Base-by-base conservation (phyloP, 768 basidiomycete genomes). In the Rhodotorula babjevae region DNA sequence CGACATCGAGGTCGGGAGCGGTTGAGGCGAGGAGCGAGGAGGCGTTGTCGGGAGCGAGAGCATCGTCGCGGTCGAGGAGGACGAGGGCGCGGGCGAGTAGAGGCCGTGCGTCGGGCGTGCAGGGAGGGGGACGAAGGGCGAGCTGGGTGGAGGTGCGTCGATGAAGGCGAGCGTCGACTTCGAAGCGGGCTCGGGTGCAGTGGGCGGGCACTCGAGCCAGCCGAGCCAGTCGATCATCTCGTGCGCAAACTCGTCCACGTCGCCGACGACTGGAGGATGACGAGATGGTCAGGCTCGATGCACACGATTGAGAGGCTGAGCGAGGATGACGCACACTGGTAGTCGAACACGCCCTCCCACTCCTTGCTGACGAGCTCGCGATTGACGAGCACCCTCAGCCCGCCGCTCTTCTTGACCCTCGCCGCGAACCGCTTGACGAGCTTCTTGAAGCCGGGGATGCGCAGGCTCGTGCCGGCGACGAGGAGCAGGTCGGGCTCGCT, bases 401-500 rank as follows among this genome's bases (percentile, higher is more conserved):
- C 82, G 73, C 67, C 66, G 71, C 73, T 25, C 72, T 62, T 50
- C 19, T 55, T 69, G 8, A 96, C 88, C 29, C 84, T 84, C 74
- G 86, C 87, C 9, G 93, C 92, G 70, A 97, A 94, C 57, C 93
- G 92, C 81, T 92, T 95, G 62, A 96, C 93, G 46, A 97, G 85
- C 77, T 88, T 89, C 82, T 91, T 92, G 65, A 97, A 83, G 21
- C 75, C 95, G 76, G 96, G 93, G 15, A 98, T 96, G 81, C 96
- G 95, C 68, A 99, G 85, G 27, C 92, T 93, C 21, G 96, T 98
- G 25, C 95, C 95, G 89, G 97, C 94, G 78, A 99, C 90, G 77
- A 99, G 88, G 50, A 99, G 84, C 84, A 95, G 85, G 80, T 97
- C 95, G 3, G 96, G 96, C 78, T n/a, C 49, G 62, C 87, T 87